Base-by-base conservation (phyloP, 257 asterid genomes). In the Lycium barbarum region DNA sequence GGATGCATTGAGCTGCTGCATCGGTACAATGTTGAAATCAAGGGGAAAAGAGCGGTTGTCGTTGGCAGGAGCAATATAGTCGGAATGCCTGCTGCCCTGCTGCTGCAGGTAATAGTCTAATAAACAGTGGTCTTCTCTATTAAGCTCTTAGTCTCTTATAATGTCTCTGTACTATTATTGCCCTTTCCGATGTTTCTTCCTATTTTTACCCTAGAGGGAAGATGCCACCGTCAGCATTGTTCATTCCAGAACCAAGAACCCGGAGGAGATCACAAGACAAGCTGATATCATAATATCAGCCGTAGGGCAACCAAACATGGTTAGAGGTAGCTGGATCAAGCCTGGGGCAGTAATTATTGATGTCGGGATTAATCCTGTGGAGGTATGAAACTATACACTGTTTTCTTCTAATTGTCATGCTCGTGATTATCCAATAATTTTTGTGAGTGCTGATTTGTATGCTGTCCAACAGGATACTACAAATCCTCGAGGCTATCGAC, bases 51-150 rank as follows among this genome's bases (percentile, higher is more conserved):
- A 61, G 98, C 97, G 13, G 98, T 91, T 83, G 98, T 96, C 55
- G 90, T 96, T 78, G 98, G 99, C 83, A 88, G 98, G 93, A 96
- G 99, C 84, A 96, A 96, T 82, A 95, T 96, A 80, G 98, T 96
- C 45, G 98, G 99, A 58, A 93, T 84, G 91, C 99, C 99, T 57
- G 98, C 98, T 71, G 96, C 98, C 79, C 89, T 93, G 85, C 90
- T 96, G 71, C 88, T 96, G 88, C 98, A 95, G 89, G 98, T 95
- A 93, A 84, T 86, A 58, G 85, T 57, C 65, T 61, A 51, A 71
- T 85, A 38, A 13, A 80, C 53, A 17, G 20, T 57, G 5, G 59
- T 78, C 43, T 65, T 26, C 33, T 26, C 53, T 57, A 22, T 47
- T 79, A 58, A 51, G 22, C 14, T 36, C 73, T 9, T 68, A 1